Percentiles rank a stretch among this genome's conserved stretches.
Conservation (phyloP, 805 yeast species). For the Myxozyma neotropica region DNA sequence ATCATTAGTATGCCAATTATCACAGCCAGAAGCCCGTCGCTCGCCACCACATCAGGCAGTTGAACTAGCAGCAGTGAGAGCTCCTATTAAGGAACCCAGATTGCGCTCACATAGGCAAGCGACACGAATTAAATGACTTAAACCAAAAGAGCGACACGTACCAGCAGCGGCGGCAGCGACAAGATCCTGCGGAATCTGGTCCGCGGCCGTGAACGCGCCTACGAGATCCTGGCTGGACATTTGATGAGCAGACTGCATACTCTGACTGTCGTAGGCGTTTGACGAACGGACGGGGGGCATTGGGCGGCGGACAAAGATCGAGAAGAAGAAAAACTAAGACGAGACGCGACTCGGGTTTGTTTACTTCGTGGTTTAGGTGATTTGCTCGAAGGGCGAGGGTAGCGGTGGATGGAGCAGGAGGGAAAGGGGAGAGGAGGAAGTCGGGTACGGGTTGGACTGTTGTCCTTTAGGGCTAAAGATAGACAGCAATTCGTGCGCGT, state of each 20-base stretch:
- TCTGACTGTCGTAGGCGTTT: conserved; percentile 7
- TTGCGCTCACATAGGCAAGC: too few relatives aligned
- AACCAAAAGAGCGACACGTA: too few relatives aligned
- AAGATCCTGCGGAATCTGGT: conserved; percentile 19
- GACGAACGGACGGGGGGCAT: conserved; percentile 5
- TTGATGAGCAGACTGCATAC: conserved; percentile 8
- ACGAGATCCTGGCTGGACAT: conserved; percentile 15
- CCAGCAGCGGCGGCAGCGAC: conserved; percentile 24
- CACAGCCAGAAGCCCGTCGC: neutral
- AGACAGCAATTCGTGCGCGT: neutral
- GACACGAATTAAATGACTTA: too few relatives aligned
- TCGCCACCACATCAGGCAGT: too few relatives aligned
- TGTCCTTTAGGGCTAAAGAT: too few relatives aligned
- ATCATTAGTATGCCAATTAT: neutral
- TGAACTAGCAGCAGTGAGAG: too few relatives aligned
- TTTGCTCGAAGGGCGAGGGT: conserved; percentile 10
- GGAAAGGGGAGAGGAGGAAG: conserved; percentile 21
- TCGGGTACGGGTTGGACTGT: conserved; percentile 21
- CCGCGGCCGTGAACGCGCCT: conserved; percentile 13
- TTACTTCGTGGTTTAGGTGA: conserved; percentile 6
- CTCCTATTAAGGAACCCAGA: too few relatives aligned
- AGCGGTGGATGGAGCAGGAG: conserved; percentile 1
- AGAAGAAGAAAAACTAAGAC: neutral
- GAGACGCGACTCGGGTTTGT: conserved; percentile 12
- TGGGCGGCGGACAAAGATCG: neutral